These are phyloP conservation scores for Carpinus viminea DNA, from an alignment of 306 rosid genomes.

Conservation along the genomic window DNA sequence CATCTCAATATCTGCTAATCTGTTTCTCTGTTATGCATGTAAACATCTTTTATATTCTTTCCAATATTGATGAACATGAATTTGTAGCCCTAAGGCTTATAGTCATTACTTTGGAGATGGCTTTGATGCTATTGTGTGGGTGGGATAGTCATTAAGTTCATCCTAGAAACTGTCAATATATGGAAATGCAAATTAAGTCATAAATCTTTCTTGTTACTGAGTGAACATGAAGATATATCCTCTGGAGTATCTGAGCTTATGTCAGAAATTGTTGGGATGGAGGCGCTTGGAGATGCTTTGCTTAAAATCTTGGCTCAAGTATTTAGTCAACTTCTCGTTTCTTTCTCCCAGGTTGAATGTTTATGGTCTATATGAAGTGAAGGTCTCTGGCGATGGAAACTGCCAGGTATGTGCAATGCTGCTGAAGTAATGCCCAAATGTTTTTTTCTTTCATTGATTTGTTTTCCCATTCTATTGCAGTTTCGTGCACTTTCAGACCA, in stretches of 20 bases:
- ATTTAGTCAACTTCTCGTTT: slow-evolving; percentile 17
- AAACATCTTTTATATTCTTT: neutral
- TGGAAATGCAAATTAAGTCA: neutral
- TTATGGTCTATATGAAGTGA: slow-evolving; percentile 76
- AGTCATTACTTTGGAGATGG: neutral
- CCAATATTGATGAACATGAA: neutral
- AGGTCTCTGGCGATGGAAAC: slow-evolving; percentile 92
- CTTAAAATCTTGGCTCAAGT: slow-evolving; percentile 4
- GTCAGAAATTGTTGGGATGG: neutral
- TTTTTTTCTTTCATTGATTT: slow-evolving; percentile 14
- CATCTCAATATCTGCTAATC: neutral
- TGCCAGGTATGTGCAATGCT: slow-evolving; percentile 67
- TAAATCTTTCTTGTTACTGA: neutral
- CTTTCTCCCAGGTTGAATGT: slow-evolving; percentile 56
- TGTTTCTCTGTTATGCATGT: neutral
- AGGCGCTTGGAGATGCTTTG: neutral
- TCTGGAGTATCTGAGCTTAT: neutral
- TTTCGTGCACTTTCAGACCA: slow-evolving; percentile 92
- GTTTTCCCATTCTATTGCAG: slow-evolving; percentile 42
- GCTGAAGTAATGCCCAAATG: slow-evolving; percentile 11
- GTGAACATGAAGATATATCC: neutral
- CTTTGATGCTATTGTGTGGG: neutral
- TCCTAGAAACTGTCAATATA: neutral
- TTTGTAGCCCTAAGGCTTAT: neutral
- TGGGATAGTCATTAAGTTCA: too few species aligned